Evolutionary conservation across 371 early-diverging fungal genomes (phyloP), one percentile per base, ranked within the genome.

Genomic region (Lichtheimia ramosa): DNA sequence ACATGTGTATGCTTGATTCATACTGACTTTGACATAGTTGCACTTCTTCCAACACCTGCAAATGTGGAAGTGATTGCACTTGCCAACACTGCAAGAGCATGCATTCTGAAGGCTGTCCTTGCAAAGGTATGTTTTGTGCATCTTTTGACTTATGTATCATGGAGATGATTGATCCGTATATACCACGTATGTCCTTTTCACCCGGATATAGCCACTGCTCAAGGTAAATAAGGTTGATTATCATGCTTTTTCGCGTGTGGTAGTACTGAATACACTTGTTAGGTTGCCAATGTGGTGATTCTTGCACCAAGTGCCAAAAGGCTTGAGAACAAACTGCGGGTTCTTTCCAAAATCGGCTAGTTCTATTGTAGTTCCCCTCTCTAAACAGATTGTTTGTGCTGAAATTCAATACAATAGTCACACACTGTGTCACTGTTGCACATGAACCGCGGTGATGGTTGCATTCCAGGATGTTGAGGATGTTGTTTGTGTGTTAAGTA

Each of bases 11-110:
- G 46, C n/a, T 18, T 21, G 46, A 18, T 10, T 46, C 10, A 46
- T 46, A 7, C 21, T 10, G 5, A 46, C 46, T 0, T 5, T 10
- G 8, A 21, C 46, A 3, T 43, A 55, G 56, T 3, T 55, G 56
- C 43, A n/a, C 41, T 7, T 23, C 43, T 8, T 25, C 43, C 12
- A 43, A 55, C 41, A n/a, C 41, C 14, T 55, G 56, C 43, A 55
- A 41, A 27, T 55, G 56, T 27, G 56, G 56, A 13, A 24, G 23
- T 7, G 42, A 41, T 2, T 55, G 56, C 41, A 8, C 21, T 15
- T 55, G 56, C 56, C 24, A 55, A 43, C 25, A 55, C 8, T 55
- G 56, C 42, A 55, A 55, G 25, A 46, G 46, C 3, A 55, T 55
- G 56, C 56, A 55, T 15, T 24, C n/a, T 14, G 43, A n/a, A 24